Conservation (phyloP, 2,329 filamentous ascomycete genomes). For the Aspergillus arachidicola region DNA sequence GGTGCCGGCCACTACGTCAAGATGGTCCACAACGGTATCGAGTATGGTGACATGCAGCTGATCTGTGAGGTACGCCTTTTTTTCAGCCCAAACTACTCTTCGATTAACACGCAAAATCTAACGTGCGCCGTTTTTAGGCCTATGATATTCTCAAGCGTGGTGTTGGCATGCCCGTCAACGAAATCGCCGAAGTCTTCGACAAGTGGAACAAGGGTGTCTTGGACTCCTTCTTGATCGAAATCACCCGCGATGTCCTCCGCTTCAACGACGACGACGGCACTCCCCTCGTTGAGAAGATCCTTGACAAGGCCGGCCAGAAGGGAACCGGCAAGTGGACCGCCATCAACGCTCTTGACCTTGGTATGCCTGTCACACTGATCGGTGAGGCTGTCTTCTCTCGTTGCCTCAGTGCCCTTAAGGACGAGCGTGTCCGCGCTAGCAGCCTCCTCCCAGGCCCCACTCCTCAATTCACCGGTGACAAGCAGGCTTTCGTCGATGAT, state of each 20-base stretch:
- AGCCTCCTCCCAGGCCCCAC: constrained; percentile 75
- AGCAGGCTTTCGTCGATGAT: constrained; percentile 90
- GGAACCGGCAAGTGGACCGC: constrained; percentile 99
- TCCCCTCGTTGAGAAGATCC: constrained; percentile 95
- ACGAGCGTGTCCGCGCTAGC: constrained; percentile 82
- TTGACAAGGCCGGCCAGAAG: constrained; percentile 98
- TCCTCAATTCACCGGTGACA: constrained; percentile 84
- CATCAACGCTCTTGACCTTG: constrained; percentile 97
- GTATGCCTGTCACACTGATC: constrained; percentile 97
- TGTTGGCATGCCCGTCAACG: constrained; percentile 83
- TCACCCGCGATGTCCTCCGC: constrained; percentile 98
- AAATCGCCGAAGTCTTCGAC: constrained; percentile 91
- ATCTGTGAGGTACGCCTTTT: constrained; percentile 81
- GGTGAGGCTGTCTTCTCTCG: constrained; percentile 95
- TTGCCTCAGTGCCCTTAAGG: constrained; percentile 92
- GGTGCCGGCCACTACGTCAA: constrained; percentile 99
- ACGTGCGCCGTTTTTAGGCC: constrained; percentile 59
- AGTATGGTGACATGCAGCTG: constrained; percentile 99
- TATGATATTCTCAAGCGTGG: constrained; percentile 99
- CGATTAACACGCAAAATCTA: background rate
- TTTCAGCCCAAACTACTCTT: background rate
- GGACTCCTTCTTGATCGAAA: constrained; percentile 99
- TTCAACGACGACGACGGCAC: constrained; percentile 93
- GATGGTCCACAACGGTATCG: constrained; percentile 99
- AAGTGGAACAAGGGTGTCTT: constrained; percentile 99